Base-by-base conservation (phyloP, 2,329 filamentous ascomycete genomes). In the Colletotrichum liaoningense region DNA sequence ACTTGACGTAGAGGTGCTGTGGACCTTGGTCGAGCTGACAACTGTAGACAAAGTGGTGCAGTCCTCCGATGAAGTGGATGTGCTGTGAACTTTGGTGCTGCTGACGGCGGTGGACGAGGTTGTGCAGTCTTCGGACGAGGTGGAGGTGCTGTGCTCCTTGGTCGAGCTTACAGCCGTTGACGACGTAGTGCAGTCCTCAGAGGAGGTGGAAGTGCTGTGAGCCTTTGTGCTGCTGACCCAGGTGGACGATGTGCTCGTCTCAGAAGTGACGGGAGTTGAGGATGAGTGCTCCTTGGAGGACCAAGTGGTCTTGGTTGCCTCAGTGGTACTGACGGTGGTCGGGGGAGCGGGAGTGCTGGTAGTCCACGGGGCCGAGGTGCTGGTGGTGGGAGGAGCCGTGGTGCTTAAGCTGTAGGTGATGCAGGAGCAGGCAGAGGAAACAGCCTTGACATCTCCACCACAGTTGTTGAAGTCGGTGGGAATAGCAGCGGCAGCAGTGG, bases 391-490 rank as follows among this genome's bases (percentile, higher is more conserved):
- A 16, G 68, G 46, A 11, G 63, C 63, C 11, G 69, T 73, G 57
- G 28, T 63, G 30, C 56, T 74, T 22, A 73, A 28, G 57, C 30
- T 59, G 76, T 83, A 83, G 68, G 79, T 79, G 76, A 83, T 77
- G 78, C 82, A 84, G 6, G 81, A 83, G 79, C 82, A 84, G 57
- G 81, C 82, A 55, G 83, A 84, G 75, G 77, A 80, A 55, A 80
- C 74, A 16, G 69, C 73, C 22, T 52, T 58, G 30, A 75, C 22
- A 16, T 74, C 65, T 52, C 64, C 71, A 28, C 62, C 60, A 72
- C 82, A 84, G 78, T 80, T 79, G 74, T 52, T 57, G 75, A 78
- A 83, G 59, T 81, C 74, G 9, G 78, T 75, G 6, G 82, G 82
- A 56, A 83, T 79, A 55, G 75, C 75, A 2, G 73, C 60, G 35